Evolutionary conservation across 1,284 basidiomycete species (phyloP).

Genomic region (Marasmius fiardii): DNA sequence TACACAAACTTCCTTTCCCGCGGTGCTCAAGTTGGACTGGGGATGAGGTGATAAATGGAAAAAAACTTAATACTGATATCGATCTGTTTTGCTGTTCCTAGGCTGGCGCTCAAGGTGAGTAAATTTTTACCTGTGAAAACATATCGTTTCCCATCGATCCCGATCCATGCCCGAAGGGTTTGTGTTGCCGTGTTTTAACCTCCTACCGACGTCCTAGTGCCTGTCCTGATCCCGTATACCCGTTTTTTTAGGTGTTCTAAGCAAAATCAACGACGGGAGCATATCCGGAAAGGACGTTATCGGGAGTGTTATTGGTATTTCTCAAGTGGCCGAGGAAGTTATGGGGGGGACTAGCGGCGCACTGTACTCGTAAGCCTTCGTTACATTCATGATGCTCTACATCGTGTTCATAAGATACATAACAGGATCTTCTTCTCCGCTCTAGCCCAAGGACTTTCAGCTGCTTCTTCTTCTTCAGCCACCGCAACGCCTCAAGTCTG

Average conservation of each 20-base stretch:
- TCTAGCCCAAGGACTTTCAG: slow-evolving; percentile 74
- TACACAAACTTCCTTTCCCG: slow-evolving; percentile 33
- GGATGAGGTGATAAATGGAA: too few species aligned
- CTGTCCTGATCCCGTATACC: neutral
- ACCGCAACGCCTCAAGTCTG: slow-evolving; percentile 52
- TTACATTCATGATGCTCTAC: neutral
- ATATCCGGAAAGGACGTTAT: slow-evolving; percentile 65
- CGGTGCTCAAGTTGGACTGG: slow-evolving; percentile 28
- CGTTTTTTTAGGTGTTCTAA: slow-evolving; percentile 44
- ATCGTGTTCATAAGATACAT: neutral
- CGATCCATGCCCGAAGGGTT: neutral
- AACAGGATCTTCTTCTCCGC: slow-evolving; percentile 83
- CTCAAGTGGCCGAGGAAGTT: slow-evolving; percentile 74
- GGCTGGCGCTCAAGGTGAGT: slow-evolving; percentile 35
- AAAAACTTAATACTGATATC: neutral
- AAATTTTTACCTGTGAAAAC: neutral
- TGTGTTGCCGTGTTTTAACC: slow-evolving; percentile 3
- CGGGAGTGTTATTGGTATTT: slow-evolving; percentile 59
- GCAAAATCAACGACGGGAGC: slow-evolving; percentile 41
- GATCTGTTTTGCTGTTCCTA: slow-evolving; percentile 17
- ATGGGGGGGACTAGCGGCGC: slow-evolving; percentile 96
- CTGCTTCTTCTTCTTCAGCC: slow-evolving; percentile 28
- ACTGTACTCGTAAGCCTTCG: slow-evolving; percentile 71
- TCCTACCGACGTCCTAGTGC: neutral
- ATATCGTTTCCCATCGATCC: neutral